Percentiles rank a stretch among this genome's conserved stretches.
These are phyloP conservation scores for Nakaseomyces delphensis DNA, from an alignment of 1,139 yeast species.

Conservation along the genomic window DNA sequence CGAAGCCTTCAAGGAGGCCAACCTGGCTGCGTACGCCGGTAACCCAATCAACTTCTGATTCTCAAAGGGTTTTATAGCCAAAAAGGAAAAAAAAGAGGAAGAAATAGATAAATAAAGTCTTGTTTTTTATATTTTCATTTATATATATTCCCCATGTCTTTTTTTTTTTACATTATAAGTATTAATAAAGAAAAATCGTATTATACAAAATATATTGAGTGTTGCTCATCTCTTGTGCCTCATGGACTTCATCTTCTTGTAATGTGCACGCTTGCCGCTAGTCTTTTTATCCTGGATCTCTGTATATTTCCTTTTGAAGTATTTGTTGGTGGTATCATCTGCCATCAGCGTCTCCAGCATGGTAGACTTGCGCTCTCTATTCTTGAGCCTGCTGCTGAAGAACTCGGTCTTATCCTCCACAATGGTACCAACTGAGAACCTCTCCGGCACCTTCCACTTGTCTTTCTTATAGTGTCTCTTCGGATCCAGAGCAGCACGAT, in stretches of 20 bases:
- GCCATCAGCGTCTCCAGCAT: conserved; percentile 75
- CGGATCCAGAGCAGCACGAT: conserved; percentile 89
- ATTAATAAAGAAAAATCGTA: too few species aligned
- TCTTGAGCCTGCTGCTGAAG: conserved; percentile 59
- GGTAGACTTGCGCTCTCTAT: conserved; percentile 65
- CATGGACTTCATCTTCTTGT: conserved; percentile 52
- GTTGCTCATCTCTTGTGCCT: conserved; percentile 13
- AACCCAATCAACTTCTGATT: conserved; percentile 75
- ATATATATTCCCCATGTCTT: conserved; percentile 1
- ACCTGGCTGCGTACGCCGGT: conserved; percentile 72
- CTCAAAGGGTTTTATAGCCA: too few species aligned
- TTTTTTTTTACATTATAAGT: too few species aligned
- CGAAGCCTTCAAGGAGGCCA: conserved; percentile 98
- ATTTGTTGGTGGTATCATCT: conserved; percentile 59
- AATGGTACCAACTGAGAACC: conserved; percentile 82
- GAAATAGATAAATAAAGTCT: too few species aligned
- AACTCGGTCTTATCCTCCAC: conserved; percentile 76
- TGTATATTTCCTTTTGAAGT: conserved; percentile 74
- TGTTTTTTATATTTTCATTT: not conserved
- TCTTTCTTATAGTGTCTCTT: conserved; percentile 91
- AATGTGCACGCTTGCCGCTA: conserved; percentile 68
- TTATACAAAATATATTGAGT: too few species aligned
- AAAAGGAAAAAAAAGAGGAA: too few species aligned
- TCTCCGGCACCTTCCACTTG: conserved; percentile 70
- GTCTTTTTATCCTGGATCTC: conserved; percentile 68